Percentiles rank a stretch among this genome's conserved stretches.
These are phyloP conservation scores for Amauroascus verrucosus DNA, from an alignment of 2,329 filamentous ascomycete species.

Conservation along the genomic window DNA sequence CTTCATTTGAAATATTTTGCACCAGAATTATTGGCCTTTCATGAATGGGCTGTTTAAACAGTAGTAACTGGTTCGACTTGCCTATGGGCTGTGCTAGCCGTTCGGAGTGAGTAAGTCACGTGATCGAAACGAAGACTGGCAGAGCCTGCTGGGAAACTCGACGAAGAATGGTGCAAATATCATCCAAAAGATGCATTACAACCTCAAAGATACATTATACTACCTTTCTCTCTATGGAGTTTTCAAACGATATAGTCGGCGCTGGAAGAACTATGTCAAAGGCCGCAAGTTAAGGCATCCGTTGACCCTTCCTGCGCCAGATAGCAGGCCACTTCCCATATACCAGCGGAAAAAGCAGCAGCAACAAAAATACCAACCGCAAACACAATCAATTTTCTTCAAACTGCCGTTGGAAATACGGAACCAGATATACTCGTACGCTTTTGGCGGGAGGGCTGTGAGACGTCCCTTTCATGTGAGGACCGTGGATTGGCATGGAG, in stretches of 20 bases:
- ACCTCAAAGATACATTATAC: slow-evolving; percentile 3
- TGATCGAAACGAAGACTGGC: neutral
- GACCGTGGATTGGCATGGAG: slow-evolving; percentile 2
- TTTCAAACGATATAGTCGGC: neutral
- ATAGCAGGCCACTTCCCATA: neutral
- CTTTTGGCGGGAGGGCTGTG: slow-evolving; percentile 3
- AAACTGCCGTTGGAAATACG: slow-evolving; percentile 9
- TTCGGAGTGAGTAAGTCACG: too few relatives aligned
- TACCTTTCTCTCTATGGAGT: slow-evolving; percentile 10
- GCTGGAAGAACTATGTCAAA: slow-evolving; percentile 1
- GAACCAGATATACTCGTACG: slow-evolving; percentile 5
- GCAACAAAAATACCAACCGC: slow-evolving; percentile 1
- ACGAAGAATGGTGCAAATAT: neutral
- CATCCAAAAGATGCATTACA: slow-evolving; percentile 2
- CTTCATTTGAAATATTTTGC: too few relatives aligned
- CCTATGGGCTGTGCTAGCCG: too few relatives aligned
- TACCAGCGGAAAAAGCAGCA: slow-evolving; percentile 3
- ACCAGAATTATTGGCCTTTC: too few relatives aligned
- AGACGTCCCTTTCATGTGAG: slow-evolving; percentile 1
- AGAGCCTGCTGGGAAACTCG: neutral
- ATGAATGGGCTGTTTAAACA: too few relatives aligned
- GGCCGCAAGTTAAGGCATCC: slow-evolving; percentile 5
- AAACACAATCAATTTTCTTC: slow-evolving; percentile 11
- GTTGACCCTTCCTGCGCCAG: slow-evolving; percentile 7
- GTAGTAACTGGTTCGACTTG: too few relatives aligned